phyloP scores from a whole-genome alignment of 208 protist genomes.

The Vickermania ingenoplastis region DNA sequence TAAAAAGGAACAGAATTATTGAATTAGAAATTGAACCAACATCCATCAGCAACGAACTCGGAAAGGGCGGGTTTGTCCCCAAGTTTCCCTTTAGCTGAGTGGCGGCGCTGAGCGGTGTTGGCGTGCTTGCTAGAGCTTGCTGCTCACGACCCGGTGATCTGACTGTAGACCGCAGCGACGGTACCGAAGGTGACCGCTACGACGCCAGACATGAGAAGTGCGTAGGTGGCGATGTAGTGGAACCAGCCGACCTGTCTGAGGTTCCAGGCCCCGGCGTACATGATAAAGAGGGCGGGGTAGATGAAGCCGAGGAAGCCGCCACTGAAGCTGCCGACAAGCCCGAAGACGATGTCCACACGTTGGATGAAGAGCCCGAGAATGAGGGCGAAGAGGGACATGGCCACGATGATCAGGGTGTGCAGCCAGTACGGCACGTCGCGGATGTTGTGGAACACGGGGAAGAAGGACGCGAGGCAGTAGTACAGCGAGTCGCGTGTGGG shows the following conservation, averaged over 20 bases:
- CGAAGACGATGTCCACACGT: constrained; percentile 69
- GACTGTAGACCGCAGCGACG: constrained; percentile 34
- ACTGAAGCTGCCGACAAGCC: constrained; percentile 57
- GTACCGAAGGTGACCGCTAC: constrained; percentile 66
- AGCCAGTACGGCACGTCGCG: constrained; percentile 39
- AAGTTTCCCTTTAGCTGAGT: neutral
- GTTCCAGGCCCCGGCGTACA: constrained; percentile 61
- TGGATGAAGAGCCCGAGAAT: constrained; percentile 71
- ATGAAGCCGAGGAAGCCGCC: constrained; percentile 73
- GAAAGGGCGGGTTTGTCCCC: neutral
- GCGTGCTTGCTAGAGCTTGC: neutral
- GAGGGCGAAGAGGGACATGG: constrained; percentile 39
- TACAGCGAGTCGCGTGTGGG: constrained; percentile 62
- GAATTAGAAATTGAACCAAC: neutral
- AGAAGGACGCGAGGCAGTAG: constrained; percentile 42
- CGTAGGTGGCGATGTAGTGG: constrained; percentile 38
- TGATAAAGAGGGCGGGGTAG: constrained; percentile 71
- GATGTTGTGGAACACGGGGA: no score
- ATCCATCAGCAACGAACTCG: neutral
- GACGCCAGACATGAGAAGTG: constrained; percentile 49
- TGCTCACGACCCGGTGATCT: constrained; percentile 7
- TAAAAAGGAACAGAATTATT: constrained; percentile 10
- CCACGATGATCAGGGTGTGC: constrained; percentile 32
- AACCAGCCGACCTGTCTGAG: constrained; percentile 30
- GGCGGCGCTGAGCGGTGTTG: no score